Evolutionary conservation across 164 flowering plant genomes (phyloP), one percentile per base, ranked within the genome.

Genomic region (Vitis amurensis): DNA sequence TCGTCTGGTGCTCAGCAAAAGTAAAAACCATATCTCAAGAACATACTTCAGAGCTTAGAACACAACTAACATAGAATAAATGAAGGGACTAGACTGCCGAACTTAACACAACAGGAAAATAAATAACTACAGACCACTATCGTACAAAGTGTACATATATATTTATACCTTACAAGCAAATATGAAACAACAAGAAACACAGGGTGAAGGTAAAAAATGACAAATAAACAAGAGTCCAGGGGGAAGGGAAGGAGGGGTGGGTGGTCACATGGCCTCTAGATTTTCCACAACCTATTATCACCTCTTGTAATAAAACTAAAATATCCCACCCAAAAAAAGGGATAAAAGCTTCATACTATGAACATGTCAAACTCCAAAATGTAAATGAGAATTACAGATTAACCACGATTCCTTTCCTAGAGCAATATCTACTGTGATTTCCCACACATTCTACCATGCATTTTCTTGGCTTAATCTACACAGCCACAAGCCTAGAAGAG

Each of bases 381-480:
- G 19, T 49, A 61, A 15, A 61, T 49, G 68, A 48, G 27, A 55
- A 57, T 23, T 3, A 47, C 3, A 30, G 56, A 56, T 7, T 19
- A 13, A 49, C 23, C 71, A 67, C 27, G 19, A 52, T 37, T 5
- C 47, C 8, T 17, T 61, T 48, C 71, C 44, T 9, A 64, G 15
- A 9, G 56, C 59, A 14, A 63, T 53, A n/a, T 8, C 66, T 27
- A 55, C 14, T 17, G 23, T 59, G 53, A 37, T 23, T 50, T 51
- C 62, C 57, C 53, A 67, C 3, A 29, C 30, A 55, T 19, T 51
- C 64, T 59, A 57, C 57, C 63, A 50, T 29, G 56, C 67, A 61
- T 63, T 68, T 52, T 61, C 61, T 61, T 53, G 8, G 49, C 70
- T 61, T 31, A 29, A 47, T 30, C 67, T 27, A 47, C 30, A 19